Conservation (phyloP, 2,329 filamentous ascomycete genomes). For the Colletotrichum limetticola region DNA sequence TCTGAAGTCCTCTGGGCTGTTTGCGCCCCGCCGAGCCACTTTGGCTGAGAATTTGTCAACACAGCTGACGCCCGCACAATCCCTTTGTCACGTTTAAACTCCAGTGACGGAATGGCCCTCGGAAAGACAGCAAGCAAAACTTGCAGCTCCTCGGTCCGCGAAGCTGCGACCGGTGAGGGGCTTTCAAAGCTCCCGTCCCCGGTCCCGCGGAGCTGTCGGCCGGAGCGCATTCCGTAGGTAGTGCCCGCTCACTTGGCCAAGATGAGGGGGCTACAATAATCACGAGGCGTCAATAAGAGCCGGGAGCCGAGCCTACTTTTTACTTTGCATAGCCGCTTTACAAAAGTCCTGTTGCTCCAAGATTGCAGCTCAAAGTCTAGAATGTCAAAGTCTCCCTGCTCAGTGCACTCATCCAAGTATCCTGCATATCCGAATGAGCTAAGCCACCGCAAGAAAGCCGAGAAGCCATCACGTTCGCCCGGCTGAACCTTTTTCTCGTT, state of each 20-base stretch:
- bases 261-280: background rate
- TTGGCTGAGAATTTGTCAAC: background rate
- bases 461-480: background rate
- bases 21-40: slow-evolving; percentile 2
- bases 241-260: background rate
- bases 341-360: background rate
- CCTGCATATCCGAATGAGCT: background rate
- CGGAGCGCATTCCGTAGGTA: background rate
- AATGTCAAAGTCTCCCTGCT: background rate
- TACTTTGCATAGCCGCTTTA: background rate
- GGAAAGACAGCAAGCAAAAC: background rate
- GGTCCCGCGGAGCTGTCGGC: background rate
- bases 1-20: background rate
- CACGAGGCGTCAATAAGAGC: background rate
- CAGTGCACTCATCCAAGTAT: background rate
- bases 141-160: background rate
- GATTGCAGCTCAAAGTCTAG: background rate
- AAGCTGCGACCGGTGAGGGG: background rate
- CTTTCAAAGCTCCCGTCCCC: background rate
- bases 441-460: background rate
- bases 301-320: background rate
- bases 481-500: background rate
- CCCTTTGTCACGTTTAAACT: background rate
- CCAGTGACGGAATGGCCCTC: background rate
- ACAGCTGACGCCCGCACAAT: background rate